Percentiles rank a stretch among this genome's conserved stretches.
Conservation (phyloP, 257 asterid genomes). For the Nicotiana noctiflora region DNA sequence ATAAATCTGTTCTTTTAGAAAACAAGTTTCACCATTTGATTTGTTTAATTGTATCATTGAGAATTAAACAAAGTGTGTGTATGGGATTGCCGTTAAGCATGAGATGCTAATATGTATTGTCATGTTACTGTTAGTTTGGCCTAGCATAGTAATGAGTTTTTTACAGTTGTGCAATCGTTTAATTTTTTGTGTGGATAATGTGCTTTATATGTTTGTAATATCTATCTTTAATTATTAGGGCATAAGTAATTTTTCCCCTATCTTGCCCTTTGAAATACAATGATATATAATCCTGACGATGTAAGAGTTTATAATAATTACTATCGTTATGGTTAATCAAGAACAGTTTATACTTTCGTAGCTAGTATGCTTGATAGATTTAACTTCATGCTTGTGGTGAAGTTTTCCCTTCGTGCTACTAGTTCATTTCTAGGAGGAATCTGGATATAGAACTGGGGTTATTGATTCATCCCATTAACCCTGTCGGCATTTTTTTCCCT, state of each 20-base stretch:
- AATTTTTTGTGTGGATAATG: neutral
- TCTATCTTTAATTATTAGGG: neutral
- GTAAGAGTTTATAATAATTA: neutral
- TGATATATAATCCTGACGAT: neutral
- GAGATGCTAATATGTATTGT: neutral
- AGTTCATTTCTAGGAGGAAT: conserved; percentile 8
- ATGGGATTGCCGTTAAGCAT: neutral
- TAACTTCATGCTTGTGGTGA: neutral
- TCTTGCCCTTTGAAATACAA: neutral
- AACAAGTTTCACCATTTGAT: neutral
- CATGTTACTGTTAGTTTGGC: neutral
- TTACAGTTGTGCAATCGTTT: neutral
- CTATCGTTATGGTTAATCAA: neutral
- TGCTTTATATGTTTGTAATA: neutral
- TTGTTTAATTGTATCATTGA: neutral
- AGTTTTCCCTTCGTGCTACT: neutral
- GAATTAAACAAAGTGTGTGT: neutral
- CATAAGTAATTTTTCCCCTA: neutral
- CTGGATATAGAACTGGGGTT: neutral
- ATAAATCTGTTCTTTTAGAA: neutral
- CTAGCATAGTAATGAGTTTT: neutral
- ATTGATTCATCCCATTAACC: neutral
- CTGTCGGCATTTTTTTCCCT: neutral
- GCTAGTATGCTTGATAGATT: neutral
- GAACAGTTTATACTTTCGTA: neutral